Base-by-base conservation (phyloP, 768 basidiomycete species). In the Tulasnella sp. region DNA sequence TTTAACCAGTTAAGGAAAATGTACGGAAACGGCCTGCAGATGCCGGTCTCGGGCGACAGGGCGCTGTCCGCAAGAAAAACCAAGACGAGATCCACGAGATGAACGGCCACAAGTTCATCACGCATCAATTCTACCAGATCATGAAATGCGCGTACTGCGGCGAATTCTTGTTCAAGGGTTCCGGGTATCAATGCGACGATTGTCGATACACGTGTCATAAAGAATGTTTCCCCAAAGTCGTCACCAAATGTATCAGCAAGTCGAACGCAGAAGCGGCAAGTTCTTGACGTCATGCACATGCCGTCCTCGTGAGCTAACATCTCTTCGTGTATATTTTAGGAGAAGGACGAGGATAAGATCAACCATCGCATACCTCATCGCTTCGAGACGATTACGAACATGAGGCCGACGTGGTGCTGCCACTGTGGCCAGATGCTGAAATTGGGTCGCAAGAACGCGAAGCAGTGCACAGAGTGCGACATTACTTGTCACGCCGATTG, bases 341-440 rank as follows among this genome's bases (percentile, higher is more conserved):
- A 98, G 82, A 94, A 92, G 74, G 98, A 99, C 85, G 97, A 94
- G 85, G 97, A 99, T 86, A 97, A 98, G 87, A 96, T 99, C 85
- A 99, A 99, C 83, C 98, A 99, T 86, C 94, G 98, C 76, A 99
- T 99, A 83, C 98, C 98, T 76, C 98, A 99, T 86, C 93, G 98
- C 31, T 99, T 99, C 87, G 95, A 97, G 83, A 92, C 97, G 24
- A 91, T 98, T 83, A 98, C 96, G 81, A 99, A 98, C 85, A 92
- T 99, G 78, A 94, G 96, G 68, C 95, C 98, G 24, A 98, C 97
- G 84, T 99, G 98, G 98, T 99, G 98, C 86, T 99, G 98, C 85
- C 98, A 99, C 85, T 99, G 98, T 85, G 98, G 98, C 81, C 98
- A 97, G 84, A 97, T 99, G 90, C 90, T 98, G 36, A 97, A 98